Evolutionary conservation across 805 yeast species (phyloP), one percentile per base, ranked within the genome.

Genomic region (Myxozyma udenii): DNA sequence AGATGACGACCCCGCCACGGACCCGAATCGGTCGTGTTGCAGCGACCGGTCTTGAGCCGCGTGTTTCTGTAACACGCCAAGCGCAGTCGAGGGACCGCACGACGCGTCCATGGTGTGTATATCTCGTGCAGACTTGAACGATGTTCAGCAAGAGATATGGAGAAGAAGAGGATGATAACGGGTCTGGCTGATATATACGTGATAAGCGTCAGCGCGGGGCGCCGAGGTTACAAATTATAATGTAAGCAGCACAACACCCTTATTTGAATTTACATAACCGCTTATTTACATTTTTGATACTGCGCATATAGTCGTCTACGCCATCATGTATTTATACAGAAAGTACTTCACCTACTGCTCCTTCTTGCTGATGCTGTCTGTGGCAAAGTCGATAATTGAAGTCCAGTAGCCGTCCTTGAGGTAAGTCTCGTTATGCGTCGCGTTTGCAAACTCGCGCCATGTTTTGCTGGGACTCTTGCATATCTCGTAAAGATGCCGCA

Each of bases 401-500:
- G 78, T 79, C 96, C 96, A 93, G 67, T 91, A 91, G 11, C 79
- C 81, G 1, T 80, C 80, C 63, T 83, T 87, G 3, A 78, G 62
- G 33, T 85, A 80, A 0, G 97, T 88, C 64, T 89, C 95, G 64
- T 91, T 91, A 68, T 91, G 98, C 49, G 74, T 75, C 58, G 56
- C 57, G 18, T 83, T 36, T 77, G 72, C 23, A 77, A 78, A 57
- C 78, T 87, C 49, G 70, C 75, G 47, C 76, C 71, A 58, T 79
- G 75, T 25, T 68, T 66, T 66, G 64, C 1, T 66, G 63, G 33
- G 83, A 70, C 23, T 78, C 74, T 50, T 84, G 72, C 50, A 81
- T 59, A 28, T 74, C 32, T 49, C 77, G 64, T 68, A 84, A 22
- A 89, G 73, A 43, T 63, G 64, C 41, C 75, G 74, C 87, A 90